Percentiles rank a stretch among this genome's conserved stretches.
Evolutionary conservation across 2,329 filamentous ascomycete genomes (phyloP).

Genomic region (Teratosphaeria destructans): DNA sequence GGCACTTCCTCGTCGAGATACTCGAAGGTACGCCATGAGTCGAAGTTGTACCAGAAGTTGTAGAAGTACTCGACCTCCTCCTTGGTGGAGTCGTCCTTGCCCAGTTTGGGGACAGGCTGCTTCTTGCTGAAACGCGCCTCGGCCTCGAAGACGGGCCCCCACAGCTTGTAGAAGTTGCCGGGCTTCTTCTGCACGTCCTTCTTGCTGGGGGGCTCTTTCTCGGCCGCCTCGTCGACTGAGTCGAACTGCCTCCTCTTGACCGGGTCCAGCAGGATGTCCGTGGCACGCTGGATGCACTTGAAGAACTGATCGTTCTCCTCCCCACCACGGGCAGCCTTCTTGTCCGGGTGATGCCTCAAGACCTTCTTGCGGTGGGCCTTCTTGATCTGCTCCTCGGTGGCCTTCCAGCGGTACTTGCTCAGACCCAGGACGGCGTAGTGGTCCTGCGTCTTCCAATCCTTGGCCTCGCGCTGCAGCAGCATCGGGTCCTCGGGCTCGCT

Average conservation of each 20-base stretch:
- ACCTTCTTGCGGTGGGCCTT: constrained; percentile 99
- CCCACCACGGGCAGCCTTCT: constrained; percentile 84
- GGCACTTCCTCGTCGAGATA: constrained; percentile 98
- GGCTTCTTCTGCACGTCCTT: constrained; percentile 64
- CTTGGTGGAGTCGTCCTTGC: constrained; percentile 71
- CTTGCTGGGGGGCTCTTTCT: constrained; percentile 86
- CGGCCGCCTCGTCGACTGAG: constrained; percentile 86
- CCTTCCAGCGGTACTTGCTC: constrained; percentile 82
- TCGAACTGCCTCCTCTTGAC: constrained; percentile 90
- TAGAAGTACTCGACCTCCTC: constrained; percentile 93
- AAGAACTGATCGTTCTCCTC: constrained; percentile 96
- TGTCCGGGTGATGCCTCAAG: constrained; percentile 95
- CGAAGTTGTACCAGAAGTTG: constrained; percentile 99
- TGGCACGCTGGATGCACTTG: constrained; percentile 99
- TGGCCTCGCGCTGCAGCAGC: constrained; percentile 85
- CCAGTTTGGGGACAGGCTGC: constrained; percentile 80
- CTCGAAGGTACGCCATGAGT: constrained; percentile 95
- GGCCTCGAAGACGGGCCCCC: constrained; percentile 79
- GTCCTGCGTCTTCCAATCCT: constrained; percentile 99
- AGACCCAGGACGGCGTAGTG: constrained; percentile 95
- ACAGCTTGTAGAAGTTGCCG: constrained; percentile 91
- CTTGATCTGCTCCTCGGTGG: constrained; percentile 97
- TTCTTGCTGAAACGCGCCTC: constrained; percentile 87
- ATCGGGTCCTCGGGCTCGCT: constrained; percentile 89
- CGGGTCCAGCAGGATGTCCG: constrained; percentile 85